phyloP scores from a whole-genome alignment of 257 asterid genomes.

The Fraxinus americana region DNA sequence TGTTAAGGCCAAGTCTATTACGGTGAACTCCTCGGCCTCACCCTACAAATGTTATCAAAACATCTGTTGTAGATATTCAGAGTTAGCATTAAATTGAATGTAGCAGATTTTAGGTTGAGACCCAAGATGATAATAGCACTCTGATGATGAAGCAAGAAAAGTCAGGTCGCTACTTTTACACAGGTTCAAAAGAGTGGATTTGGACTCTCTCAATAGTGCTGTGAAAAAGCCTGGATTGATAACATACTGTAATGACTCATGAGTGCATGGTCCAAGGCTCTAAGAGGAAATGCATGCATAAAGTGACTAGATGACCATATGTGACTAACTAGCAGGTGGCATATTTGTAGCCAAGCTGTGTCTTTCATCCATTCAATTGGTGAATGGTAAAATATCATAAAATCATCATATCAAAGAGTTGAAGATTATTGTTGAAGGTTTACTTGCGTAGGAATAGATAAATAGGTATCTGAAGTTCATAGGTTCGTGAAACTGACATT shows the following conservation, averaged over 20 bases:
- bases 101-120: background rate
- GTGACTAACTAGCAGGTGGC: background rate
- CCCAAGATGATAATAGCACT: background rate
- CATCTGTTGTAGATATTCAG: background rate
- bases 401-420: background rate
- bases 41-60: background rate
- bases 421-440: background rate
- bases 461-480: background rate
- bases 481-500: background rate
- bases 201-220: background rate
- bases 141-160: background rate
- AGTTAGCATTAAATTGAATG: background rate
- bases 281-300: background rate
- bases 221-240: background rate
- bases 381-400: background rate
- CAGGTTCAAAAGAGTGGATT: background rate
- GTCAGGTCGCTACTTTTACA: background rate
- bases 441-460: background rate
- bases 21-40: background rate
- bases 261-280: background rate
- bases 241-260: background rate
- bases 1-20: background rate
- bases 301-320: background rate
- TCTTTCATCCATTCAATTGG: background rate
- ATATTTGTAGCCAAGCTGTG: background rate